These are phyloP conservation scores for Rhamnella rubrinervis DNA, from an alignment of 331 rosid genomes.

Conservation along the genomic window DNA sequence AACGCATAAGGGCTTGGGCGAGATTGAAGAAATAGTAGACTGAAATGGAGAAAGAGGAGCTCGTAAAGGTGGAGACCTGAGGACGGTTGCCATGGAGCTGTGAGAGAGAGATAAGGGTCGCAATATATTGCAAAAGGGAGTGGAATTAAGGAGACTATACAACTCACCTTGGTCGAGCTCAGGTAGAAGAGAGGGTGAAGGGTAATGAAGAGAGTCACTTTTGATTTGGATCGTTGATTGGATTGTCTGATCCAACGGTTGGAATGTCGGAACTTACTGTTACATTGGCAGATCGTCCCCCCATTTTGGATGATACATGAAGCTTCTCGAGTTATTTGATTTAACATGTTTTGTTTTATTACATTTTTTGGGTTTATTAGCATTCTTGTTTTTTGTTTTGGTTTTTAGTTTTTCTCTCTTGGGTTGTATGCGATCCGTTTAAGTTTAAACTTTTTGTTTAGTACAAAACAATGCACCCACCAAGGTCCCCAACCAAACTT, in stretches of 20 bases:
- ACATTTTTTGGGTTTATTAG: too few relatives aligned
- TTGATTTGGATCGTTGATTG: constrained; percentile 4
- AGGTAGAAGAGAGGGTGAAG: not conserved
- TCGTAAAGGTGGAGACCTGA: constrained; percentile 30
- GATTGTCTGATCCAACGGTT: not conserved
- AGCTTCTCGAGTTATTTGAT: not conserved
- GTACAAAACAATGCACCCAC: too few relatives aligned
- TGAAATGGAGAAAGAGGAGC: constrained; percentile 22
- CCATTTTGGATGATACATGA: not conserved
- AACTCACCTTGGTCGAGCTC: too few relatives aligned
- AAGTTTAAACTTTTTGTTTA: too few relatives aligned
- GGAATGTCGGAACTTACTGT: not conserved
- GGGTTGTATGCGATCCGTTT: too few relatives aligned
- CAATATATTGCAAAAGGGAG: not conserved
- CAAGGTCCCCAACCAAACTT: too few relatives aligned
- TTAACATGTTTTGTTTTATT: too few relatives aligned
- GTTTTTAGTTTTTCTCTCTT: too few relatives aligned
- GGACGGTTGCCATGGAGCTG: constrained; percentile 30
- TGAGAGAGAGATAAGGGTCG: constrained; percentile 24
- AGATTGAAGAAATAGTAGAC: not conserved
- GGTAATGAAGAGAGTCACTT: not conserved
- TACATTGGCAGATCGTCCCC: not conserved
- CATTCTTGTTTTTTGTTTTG: too few relatives aligned
- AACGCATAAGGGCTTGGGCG: constrained; percentile 18
- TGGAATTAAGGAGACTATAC: not conserved